Evolutionary conservation across 2,329 filamentous ascomycete genomes (phyloP).

Genomic region (Penicillium frequentans): DNA sequence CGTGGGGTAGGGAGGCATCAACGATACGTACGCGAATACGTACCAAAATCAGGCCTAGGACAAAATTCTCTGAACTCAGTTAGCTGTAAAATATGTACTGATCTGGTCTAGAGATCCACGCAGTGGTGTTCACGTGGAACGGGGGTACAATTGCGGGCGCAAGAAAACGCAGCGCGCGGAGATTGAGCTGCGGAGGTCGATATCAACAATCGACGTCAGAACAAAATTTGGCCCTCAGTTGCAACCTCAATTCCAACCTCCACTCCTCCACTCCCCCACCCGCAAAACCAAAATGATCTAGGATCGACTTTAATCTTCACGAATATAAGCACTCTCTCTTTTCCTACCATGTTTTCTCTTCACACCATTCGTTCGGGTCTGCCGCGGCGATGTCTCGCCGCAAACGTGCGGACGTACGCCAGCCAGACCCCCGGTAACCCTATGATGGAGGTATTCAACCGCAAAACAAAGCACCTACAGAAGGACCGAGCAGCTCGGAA

Average conservation of each 20-base stretch:
- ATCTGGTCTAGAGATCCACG: background rate
- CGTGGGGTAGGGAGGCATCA: background rate
- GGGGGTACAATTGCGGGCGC: slow-evolving; percentile 2
- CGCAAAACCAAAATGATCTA: background rate
- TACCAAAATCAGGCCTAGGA: background rate
- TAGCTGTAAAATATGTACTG: background rate
- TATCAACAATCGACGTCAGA: slow-evolving; percentile 31
- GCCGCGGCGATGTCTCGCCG: slow-evolving; percentile 15
- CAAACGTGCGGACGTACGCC: slow-evolving; percentile 62
- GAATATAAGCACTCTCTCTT: background rate
- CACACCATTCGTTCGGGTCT: slow-evolving; percentile 14
- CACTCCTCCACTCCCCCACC: background rate
- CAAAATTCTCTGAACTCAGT: background rate
- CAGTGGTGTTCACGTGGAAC: background rate
- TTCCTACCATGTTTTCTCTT: slow-evolving; percentile 16
- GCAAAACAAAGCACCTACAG: slow-evolving; percentile 82
- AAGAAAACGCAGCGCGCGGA: slow-evolving; percentile 14
- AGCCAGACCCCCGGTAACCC: slow-evolving; percentile 75
- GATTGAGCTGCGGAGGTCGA: slow-evolving; percentile 23
- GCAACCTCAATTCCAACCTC: background rate
- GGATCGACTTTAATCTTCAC: background rate
- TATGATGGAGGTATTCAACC: slow-evolving; percentile 87
- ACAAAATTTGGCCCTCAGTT: slow-evolving; percentile 16
- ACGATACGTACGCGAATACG: background rate
- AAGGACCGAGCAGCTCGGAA: slow-evolving; percentile 80